Conservation (phyloP, 495 filamentous ascomycete genomes). For the Ascodesmis nigricans region DNA sequence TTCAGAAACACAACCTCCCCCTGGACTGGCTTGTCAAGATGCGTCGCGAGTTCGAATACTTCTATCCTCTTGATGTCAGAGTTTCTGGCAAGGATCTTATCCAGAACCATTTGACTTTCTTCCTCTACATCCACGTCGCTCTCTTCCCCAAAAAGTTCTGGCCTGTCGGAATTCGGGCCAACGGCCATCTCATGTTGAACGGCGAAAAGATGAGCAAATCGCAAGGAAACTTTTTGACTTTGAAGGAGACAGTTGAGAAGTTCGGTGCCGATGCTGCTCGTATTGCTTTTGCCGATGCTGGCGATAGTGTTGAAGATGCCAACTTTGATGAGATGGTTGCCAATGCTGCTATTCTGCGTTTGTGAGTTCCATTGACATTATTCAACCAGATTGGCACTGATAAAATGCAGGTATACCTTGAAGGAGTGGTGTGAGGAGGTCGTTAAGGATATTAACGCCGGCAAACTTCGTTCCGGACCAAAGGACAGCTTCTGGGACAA, state of each 20-base stretch:
- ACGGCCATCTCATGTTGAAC: constrained; percentile 84
- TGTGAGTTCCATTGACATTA: constrained; percentile 22
- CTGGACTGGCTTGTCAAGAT: constrained; percentile 50
- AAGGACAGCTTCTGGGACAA: constrained; percentile 64
- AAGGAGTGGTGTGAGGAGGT: constrained; percentile 85
- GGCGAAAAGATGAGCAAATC: constrained; percentile 95
- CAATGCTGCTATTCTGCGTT: constrained; percentile 67
- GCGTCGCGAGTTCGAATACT: constrained; percentile 86
- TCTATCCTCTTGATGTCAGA: constrained; percentile 76
- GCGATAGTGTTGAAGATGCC: constrained; percentile 83
- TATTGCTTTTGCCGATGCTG: constrained; percentile 82
- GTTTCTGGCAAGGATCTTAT: constrained; percentile 74
- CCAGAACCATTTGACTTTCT: constrained; percentile 84
- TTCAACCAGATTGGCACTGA: background rate
- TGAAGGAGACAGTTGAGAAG: constrained; percentile 67
- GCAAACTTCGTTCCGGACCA: constrained; percentile 44
- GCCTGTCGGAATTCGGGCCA: constrained; percentile 62
- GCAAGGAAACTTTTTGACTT: constrained; percentile 86
- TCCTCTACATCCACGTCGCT: constrained; percentile 83
- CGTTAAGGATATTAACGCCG: constrained; percentile 35
- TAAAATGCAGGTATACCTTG: constrained; percentile 34
- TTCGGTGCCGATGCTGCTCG: constrained; percentile 84
- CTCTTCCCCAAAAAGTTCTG: constrained; percentile 72
- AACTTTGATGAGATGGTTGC: constrained; percentile 95
- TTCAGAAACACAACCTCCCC: constrained; percentile 41